A percentile compares a stretch with the other conserved stretches of the same genome.
These are phyloP conservation scores for Lactarius hengduanensis DNA, from an alignment of 768 basidiomycete genomes.

Conservation along the genomic window DNA sequence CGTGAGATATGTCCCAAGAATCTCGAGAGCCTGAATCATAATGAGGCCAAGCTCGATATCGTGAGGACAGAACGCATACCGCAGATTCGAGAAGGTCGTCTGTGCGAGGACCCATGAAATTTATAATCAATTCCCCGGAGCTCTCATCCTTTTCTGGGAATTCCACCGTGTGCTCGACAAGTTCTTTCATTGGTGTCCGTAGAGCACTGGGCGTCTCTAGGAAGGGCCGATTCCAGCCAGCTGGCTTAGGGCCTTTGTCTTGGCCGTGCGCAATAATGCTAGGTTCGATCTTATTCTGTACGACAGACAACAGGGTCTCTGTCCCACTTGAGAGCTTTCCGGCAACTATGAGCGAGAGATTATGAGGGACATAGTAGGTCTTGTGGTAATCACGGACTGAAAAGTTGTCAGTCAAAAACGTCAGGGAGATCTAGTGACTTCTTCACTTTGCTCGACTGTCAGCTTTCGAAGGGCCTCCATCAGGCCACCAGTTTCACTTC, in stretches of 20 bases:
- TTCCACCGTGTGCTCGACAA: constrained; percentile 67
- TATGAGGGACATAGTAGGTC: constrained; percentile 92
- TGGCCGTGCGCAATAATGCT: constrained; percentile 73
- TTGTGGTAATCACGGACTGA: constrained; percentile 87
- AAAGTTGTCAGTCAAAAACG: constrained; percentile 18
- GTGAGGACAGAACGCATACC: constrained; percentile 38
- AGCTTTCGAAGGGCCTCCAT: constrained; percentile 88
- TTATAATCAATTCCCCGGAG: constrained; percentile 80
- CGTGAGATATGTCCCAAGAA: constrained; percentile 85
- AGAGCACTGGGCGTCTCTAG: constrained; percentile 78
- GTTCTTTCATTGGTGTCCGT: constrained; percentile 51
- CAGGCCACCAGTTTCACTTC: constrained; percentile 95
- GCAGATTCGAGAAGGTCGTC: constrained; percentile 70
- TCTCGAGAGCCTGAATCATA: constrained; percentile 65
- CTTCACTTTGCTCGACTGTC: constrained; percentile 82
- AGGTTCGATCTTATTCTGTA: constrained; percentile 84
- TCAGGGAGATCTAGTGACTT: constrained; percentile 10
- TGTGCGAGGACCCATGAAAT: constrained; percentile 74
- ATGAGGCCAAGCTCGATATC: constrained; percentile 2
- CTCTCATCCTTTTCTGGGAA: constrained; percentile 98
- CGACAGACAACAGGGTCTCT: constrained; percentile 69
- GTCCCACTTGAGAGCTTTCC: constrained; percentile 84
- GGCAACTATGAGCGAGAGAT: constrained; percentile 82
- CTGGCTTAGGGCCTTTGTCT: constrained; percentile 64
- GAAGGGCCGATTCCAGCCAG: constrained; percentile 92